These are phyloP conservation scores for Penicillium sp. DNA, from an alignment of 2,329 filamentous ascomycete species.

Conservation along the genomic window DNA sequence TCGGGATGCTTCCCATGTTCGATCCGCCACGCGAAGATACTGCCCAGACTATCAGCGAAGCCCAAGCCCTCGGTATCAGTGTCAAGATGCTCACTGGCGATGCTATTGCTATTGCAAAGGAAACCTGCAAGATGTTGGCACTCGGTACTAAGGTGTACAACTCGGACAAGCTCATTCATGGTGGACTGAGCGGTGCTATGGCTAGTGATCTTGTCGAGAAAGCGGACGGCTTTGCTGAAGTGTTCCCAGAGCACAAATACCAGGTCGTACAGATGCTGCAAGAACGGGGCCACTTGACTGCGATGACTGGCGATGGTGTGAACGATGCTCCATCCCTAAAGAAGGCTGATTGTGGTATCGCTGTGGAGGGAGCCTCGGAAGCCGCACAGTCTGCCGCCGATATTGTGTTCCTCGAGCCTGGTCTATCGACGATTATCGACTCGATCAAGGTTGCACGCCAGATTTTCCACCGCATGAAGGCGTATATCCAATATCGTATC, in stretches of 20 bases:
- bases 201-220: conserved; percentile 78
- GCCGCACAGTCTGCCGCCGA: conserved; percentile 75
- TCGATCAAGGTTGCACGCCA: conserved; percentile 76
- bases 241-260: conserved; percentile 78
- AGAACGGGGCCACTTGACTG: conserved; percentile 72
- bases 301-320: conserved; percentile 78
- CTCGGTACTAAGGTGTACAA: conserved; percentile 82
- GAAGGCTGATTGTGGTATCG: conserved; percentile 76
- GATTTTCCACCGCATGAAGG: conserved; percentile 80
- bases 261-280: conserved; percentile 78
- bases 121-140: conserved; percentile 81
- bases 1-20: conserved; percentile 81
- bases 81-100: conserved; percentile 85
- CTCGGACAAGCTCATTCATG: conserved; percentile 77
- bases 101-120: conserved; percentile 78
- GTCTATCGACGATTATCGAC: conserved; percentile 72
- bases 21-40: conserved; percentile 80
- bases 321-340: conserved; percentile 77
- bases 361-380: conserved; percentile 74
- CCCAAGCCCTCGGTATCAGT: conserved; percentile 74
- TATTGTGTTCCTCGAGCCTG: conserved; percentile 76
- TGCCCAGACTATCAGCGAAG: conserved; percentile 77
- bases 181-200: conserved; percentile 73
- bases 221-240: conserved; percentile 75
- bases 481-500: conserved; percentile 79